Conservation (phyloP, 768 basidiomycete genomes). For the Leccinum ochraceum region DNA sequence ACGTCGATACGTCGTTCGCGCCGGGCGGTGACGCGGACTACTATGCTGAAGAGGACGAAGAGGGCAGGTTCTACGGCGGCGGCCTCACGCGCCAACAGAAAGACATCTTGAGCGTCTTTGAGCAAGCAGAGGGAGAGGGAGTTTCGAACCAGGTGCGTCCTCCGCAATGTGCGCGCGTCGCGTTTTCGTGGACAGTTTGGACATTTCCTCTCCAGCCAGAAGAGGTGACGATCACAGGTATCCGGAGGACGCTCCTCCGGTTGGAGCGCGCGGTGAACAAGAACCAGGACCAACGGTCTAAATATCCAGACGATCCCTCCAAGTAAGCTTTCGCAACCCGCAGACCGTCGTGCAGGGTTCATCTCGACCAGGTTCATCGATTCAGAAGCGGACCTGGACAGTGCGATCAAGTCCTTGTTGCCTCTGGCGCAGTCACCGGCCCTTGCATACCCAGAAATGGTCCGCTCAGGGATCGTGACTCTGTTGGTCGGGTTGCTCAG, state of each 20-base stretch:
- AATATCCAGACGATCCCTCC: slow-evolving; percentile 88
- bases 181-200: background rate
- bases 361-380: slow-evolving; percentile 82
- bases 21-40: slow-evolving; percentile 91
- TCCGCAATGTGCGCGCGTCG: background rate
- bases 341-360: background rate
- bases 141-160: slow-evolving; percentile 66
- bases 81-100: slow-evolving; percentile 93
- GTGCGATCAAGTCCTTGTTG: slow-evolving; percentile 36
- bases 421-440: no score
- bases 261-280: slow-evolving; percentile 92
- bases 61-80: slow-evolving; percentile 91
- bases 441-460: no score
- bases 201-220: slow-evolving; percentile 31
- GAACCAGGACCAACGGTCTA: slow-evolving; percentile 96
- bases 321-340: slow-evolving; percentile 52
- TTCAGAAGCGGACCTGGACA: slow-evolving; percentile 94
- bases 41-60: slow-evolving; percentile 87
- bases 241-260: slow-evolving; percentile 71
- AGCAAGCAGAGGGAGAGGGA: slow-evolving; percentile 64
- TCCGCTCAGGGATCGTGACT: no score
- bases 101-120: slow-evolving; percentile 94
- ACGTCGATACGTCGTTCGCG: slow-evolving; percentile 53
- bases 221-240: slow-evolving; percentile 64
- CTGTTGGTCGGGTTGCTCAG: slow-evolving; percentile 54